Percentiles rank a stretch among this genome's conserved stretches.
Evolutionary conservation across 2,329 filamentous ascomycete species (phyloP).

Genomic region (Cytospora schulzeri): DNA sequence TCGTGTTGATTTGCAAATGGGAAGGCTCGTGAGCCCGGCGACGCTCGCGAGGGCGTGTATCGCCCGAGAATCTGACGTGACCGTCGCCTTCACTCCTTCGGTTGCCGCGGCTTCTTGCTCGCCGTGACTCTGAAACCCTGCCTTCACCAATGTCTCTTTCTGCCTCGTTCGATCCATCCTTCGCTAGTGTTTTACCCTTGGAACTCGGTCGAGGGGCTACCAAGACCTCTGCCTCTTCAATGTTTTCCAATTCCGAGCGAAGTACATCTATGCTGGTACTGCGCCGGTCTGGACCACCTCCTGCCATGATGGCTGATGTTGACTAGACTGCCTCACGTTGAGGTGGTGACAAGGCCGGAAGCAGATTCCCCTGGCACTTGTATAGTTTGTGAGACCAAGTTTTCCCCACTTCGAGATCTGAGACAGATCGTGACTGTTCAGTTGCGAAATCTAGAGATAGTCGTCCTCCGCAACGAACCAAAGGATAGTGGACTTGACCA

Average conservation of each 20-base stretch:
- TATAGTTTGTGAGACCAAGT: no score
- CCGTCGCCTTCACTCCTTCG: constrained; percentile 21
- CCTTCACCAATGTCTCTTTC: constrained; percentile 15
- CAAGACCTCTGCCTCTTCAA: constrained; percentile 30
- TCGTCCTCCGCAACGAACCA: background rate
- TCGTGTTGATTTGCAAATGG: constrained; percentile 29
- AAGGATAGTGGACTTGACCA: background rate
- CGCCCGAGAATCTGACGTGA: constrained; percentile 21
- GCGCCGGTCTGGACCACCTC: constrained; percentile 24
- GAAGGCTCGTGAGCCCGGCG: constrained; percentile 19
- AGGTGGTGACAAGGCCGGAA: no score
- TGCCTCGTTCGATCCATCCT: constrained; percentile 8
- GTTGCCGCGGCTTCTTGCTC: constrained; percentile 9
- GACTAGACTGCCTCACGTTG: no score
- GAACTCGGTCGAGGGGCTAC: constrained; percentile 10
- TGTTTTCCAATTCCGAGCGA: constrained; percentile 33
- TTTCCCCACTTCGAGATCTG: background rate
- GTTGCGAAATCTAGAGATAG: background rate
- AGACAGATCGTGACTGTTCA: background rate
- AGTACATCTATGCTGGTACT: constrained; percentile 29
- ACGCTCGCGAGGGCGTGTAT: background rate
- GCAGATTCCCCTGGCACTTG: no score
- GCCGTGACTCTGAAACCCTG: background rate
- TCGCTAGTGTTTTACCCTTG: background rate
- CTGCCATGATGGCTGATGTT: constrained; percentile 31